phyloP scores from a whole-genome alignment of 768 basidiomycete genomes.

The Amanita inopinata region DNA sequence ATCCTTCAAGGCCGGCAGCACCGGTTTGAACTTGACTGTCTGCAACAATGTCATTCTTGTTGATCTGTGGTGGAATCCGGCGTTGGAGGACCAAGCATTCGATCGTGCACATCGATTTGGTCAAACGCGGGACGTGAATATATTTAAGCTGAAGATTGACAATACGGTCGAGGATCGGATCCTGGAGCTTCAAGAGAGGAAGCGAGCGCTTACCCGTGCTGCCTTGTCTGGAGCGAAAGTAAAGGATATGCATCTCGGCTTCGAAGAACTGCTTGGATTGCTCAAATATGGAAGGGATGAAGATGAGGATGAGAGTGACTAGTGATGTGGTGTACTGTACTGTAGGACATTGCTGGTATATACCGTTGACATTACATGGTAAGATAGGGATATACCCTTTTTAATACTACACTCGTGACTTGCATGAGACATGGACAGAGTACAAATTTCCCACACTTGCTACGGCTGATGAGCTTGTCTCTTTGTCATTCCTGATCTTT shows the following conservation, averaged over 20 bases:
- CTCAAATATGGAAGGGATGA: conserved; percentile 56
- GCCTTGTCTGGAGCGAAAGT: conserved; percentile 84
- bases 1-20: conserved; percentile 93
- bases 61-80: conserved; percentile 95
- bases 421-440: too few species aligned
- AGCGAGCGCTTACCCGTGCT: conserved; percentile 74
- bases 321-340: neutral
- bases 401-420: too few species aligned
- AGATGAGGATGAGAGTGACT: conserved; percentile 36
- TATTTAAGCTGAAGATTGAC: conserved; percentile 82
- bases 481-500: conserved; percentile 6
- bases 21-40: conserved; percentile 88
- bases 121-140: conserved; percentile 78
- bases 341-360: neutral
- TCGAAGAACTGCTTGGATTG: conserved; percentile 79
- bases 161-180: conserved; percentile 86
- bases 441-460: conserved; percentile 7
- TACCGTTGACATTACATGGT: too few species aligned
- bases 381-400: too few species aligned
- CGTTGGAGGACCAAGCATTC: conserved; percentile 89
- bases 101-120: conserved; percentile 88
- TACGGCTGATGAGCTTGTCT: conserved; percentile 4
- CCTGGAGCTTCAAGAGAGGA: conserved; percentile 85
- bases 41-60: conserved; percentile 93
- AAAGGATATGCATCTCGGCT: conserved; percentile 72